A percentile compares a stretch with the other conserved stretches of the same genome.
Evolutionary conservation across 2,329 filamentous ascomycete species (phyloP).

Genomic region (Fusarium tuaranense): DNA sequence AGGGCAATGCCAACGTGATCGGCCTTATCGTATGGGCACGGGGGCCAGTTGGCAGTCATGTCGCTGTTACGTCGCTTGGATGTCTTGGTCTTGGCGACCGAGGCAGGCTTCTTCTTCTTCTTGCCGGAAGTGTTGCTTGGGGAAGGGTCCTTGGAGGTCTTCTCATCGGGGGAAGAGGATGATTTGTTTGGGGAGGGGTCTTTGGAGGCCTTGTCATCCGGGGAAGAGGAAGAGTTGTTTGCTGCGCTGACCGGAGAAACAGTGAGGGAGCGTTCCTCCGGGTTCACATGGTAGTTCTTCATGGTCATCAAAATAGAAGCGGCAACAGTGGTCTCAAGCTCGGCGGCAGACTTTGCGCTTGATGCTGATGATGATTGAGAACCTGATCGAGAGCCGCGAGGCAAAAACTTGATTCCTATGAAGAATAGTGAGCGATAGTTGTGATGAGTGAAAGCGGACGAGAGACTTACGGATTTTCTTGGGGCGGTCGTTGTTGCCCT

Average conservation of each 20-base stretch:
- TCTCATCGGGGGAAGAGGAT: neutral
- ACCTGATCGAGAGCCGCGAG: neutral
- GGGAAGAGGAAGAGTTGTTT: neutral
- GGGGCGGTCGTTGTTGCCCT: neutral
- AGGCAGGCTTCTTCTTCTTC: too few relatives aligned
- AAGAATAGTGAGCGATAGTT: neutral
- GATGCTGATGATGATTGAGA: neutral
- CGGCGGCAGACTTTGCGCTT: neutral
- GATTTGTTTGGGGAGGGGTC: slow-evolving; percentile 6
- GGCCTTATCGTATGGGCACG: slow-evolving; percentile 19
- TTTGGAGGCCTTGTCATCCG: neutral
- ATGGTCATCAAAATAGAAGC: neutral
- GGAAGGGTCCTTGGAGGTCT: too few relatives aligned
- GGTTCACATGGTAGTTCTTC: neutral
- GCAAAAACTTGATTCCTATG: neutral
- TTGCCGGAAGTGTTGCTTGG: too few relatives aligned
- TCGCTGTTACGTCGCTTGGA: slow-evolving; percentile 3
- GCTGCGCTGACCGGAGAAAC: neutral
- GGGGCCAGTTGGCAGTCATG: slow-evolving; percentile 24
- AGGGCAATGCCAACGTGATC: slow-evolving; percentile 13
- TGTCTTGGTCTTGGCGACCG: too few relatives aligned
- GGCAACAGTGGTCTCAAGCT: neutral
- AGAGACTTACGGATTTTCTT: neutral
- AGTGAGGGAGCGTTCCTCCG: neutral
- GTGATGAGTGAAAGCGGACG: neutral